These are phyloP conservation scores for Alternaria atra DNA, from an alignment of 2,329 filamentous ascomycete genomes.

Conservation along the genomic window DNA sequence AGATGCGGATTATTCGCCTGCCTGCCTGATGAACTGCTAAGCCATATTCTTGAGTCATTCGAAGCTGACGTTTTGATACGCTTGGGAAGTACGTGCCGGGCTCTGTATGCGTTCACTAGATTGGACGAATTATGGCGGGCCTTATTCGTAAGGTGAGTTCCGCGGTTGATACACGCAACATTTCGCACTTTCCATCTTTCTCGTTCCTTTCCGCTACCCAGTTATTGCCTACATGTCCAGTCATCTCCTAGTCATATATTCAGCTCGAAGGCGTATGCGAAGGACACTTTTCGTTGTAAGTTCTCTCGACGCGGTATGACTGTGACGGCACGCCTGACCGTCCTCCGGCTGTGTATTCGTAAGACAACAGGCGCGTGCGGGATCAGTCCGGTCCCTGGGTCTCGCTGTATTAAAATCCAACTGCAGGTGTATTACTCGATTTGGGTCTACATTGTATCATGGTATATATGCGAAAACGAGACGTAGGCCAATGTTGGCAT, in stretches of 20 bases:
- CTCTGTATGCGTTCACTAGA: slow-evolving; percentile 83
- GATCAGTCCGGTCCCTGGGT: background rate
- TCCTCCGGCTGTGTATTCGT: background rate
- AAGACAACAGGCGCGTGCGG: background rate
- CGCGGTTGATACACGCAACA: slow-evolving; percentile 9
- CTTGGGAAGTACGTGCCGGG: slow-evolving; percentile 82
- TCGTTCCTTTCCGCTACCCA: background rate
- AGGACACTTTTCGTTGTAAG: slow-evolving; percentile 5
- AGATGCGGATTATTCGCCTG: slow-evolving; percentile 71
- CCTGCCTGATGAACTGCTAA: slow-evolving; percentile 83
- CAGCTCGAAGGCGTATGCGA: slow-evolving; percentile 7
- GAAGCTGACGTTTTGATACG: slow-evolving; percentile 68
- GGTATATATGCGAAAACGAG: background rate
- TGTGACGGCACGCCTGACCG: slow-evolving; percentile 9
- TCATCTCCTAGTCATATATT: slow-evolving; percentile 1
- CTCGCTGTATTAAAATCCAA: background rate
- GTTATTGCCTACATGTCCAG: slow-evolving; percentile 2
- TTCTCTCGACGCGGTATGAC: slow-evolving; percentile 10
- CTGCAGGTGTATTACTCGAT: background rate
- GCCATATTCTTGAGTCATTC: slow-evolving; percentile 77
- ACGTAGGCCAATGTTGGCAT: background rate
- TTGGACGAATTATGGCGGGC: slow-evolving; percentile 90
- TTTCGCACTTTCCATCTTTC: slow-evolving; percentile 10
- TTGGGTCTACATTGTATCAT: background rate
- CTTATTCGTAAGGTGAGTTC: slow-evolving; percentile 82